These are phyloP conservation scores for Liquidambar formosana DNA, from an alignment of 164 flowering plant species.

Conservation along the genomic window DNA sequence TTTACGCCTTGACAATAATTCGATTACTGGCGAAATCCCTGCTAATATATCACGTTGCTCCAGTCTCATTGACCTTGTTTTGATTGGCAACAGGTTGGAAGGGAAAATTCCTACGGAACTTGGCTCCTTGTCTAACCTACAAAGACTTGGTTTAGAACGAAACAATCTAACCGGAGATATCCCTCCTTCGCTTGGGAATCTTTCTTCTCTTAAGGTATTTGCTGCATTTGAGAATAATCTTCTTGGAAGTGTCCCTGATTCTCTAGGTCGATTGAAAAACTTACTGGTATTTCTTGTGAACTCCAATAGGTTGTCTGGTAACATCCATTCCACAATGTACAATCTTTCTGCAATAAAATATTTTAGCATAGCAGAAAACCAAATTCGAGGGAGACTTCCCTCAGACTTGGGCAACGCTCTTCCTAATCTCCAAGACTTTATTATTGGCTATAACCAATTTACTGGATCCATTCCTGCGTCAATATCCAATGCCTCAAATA, in stretches of 20 bases:
- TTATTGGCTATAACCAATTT: conserved; percentile 8
- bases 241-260: conserved; percentile 11
- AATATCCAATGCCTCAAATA: conserved; percentile 12
- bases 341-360: conserved; percentile 8
- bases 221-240: neutral
- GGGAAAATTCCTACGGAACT: conserved; percentile 9
- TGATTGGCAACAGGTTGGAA: neutral
- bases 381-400: conserved; percentile 15
- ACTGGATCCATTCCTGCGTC: conserved; percentile 27
- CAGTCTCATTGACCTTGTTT: neutral
- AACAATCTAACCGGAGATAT: conserved; percentile 22
- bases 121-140: conserved; percentile 6
- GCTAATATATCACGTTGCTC: neutral
- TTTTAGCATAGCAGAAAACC: neutral
- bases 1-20: neutral
- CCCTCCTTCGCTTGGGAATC: conserved; percentile 1
- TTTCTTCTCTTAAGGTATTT: conserved; percentile 1
- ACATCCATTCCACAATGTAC: conserved; percentile 12
- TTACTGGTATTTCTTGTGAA: neutral
- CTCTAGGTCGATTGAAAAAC: conserved; percentile 1
- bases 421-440: conserved; percentile 20
- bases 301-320: conserved; percentile 15
- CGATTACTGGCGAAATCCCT: conserved; percentile 1
- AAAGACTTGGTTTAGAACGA: neutral
- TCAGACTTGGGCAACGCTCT: conserved; percentile 10